Evolutionary conservation across 768 basidiomycete genomes (phyloP).

Genomic region (Lactarius quietus): DNA sequence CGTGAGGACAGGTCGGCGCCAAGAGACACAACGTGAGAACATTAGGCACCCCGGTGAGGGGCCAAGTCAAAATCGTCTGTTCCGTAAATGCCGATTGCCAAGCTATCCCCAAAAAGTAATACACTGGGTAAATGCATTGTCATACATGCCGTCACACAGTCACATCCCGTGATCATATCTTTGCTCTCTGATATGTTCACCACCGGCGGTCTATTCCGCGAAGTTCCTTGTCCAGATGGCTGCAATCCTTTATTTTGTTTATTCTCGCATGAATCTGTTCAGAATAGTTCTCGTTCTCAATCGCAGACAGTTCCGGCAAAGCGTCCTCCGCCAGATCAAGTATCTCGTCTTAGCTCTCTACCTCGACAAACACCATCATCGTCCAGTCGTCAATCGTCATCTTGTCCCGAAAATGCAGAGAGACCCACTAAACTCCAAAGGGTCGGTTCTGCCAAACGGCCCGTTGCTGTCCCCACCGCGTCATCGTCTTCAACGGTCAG

Average conservation of each 20-base stretch:
- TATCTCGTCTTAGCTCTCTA: neutral
- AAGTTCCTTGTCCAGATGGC: constrained; percentile 55
- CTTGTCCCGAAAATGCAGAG: constrained; percentile 33
- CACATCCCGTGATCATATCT: neutral
- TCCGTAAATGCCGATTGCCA: too few relatives aligned
- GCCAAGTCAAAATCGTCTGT: too few relatives aligned
- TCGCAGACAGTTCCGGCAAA: constrained; percentile 47
- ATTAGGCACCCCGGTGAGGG: too few relatives aligned
- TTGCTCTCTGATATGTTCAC: constrained; percentile 53
- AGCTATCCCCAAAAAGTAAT: too few relatives aligned
- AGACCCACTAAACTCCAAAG: constrained; percentile 61
- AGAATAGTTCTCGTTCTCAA: constrained; percentile 26
- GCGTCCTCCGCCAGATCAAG: constrained; percentile 35
- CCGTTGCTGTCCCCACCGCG: constrained; percentile 42
- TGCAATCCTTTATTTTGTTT: constrained; percentile 57
- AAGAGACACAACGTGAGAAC: too few relatives aligned
- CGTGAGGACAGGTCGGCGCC: too few relatives aligned
- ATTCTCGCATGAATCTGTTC: constrained; percentile 52
- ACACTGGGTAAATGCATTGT: too few relatives aligned
- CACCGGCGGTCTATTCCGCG: constrained; percentile 52
- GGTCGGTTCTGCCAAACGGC: constrained; percentile 42
- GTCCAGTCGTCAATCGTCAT: constrained; percentile 20
- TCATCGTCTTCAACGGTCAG: constrained; percentile 36
- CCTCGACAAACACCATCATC: neutral
- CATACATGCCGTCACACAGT: too few relatives aligned